Evolutionary conservation across 805 yeast species (phyloP).

Genomic region (Starmerella lactis-condensi): DNA sequence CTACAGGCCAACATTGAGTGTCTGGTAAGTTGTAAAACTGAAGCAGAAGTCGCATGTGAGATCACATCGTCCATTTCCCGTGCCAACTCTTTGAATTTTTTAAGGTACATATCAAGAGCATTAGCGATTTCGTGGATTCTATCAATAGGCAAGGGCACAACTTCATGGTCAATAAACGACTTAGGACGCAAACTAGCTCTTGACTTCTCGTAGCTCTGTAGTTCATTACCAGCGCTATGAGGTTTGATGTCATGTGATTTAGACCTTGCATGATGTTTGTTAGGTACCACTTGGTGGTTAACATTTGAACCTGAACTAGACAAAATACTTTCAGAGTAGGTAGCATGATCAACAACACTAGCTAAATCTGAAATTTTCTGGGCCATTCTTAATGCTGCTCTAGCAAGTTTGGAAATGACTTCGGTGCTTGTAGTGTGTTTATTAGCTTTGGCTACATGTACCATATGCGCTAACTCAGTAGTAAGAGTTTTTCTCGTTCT

Average conservation of each 20-base stretch:
- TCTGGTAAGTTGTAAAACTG: constrained; percentile 22
- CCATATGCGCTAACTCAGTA: constrained; percentile 25
- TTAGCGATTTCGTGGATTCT: constrained; percentile 23
- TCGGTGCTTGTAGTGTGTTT: constrained; percentile 19
- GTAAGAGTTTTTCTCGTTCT: constrained; percentile 23
- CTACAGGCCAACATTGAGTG: constrained; percentile 26
- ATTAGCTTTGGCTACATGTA: constrained; percentile 23
- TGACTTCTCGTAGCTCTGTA: no score
- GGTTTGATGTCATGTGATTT: not conserved
- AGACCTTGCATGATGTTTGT: no score
- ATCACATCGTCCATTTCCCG: constrained; percentile 19
- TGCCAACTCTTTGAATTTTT: constrained; percentile 20
- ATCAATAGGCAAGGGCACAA: constrained; percentile 17
- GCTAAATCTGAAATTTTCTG: constrained; percentile 19
- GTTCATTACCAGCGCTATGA: no score
- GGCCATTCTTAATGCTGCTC: constrained; percentile 20
- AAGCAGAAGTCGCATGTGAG: constrained; percentile 15
- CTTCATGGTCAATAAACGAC: constrained; percentile 11
- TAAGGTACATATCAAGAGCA: constrained; percentile 22
- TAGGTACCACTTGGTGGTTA: no score
- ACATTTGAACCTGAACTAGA: not conserved
- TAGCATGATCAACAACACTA: not conserved
- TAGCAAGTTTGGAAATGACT: constrained; percentile 20
- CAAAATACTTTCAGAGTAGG: not conserved
- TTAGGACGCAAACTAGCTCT: constrained; percentile 5